Evolutionary conservation across 352 stramenopile genomes (phyloP).

Genomic region (Globisporangium nagaii): DNA sequence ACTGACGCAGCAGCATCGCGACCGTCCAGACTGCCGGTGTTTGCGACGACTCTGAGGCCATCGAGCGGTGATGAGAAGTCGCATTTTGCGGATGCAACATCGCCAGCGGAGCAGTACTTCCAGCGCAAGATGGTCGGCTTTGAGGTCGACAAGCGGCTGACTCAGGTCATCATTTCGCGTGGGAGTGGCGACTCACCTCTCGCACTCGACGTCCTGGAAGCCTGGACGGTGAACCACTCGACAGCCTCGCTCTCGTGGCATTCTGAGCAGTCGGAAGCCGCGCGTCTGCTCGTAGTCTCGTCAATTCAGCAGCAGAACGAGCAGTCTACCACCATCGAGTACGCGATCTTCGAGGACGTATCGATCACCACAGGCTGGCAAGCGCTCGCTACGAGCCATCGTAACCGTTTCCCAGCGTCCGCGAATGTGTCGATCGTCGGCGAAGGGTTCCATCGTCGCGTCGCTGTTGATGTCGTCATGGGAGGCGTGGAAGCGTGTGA

Average conservation of each 20-base stretch:
- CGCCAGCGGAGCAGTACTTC: slow-evolving; percentile 1
- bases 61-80: too few relatives aligned
- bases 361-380: neutral
- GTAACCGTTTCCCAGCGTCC: neutral
- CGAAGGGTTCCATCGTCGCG: slow-evolving; percentile 42
- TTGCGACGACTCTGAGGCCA: neutral
- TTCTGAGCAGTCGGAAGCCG: neutral
- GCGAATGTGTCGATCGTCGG: slow-evolving; percentile 18
- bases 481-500: neutral
- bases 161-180: slow-evolving; percentile 4
- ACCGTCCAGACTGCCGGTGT: neutral
- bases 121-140: neutral
- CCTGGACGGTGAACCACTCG: neutral
- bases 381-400: neutral
- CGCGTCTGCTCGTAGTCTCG: neutral
- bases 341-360: neutral
- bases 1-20: neutral
- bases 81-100: neutral
- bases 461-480: slow-evolving; percentile 27
- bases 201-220: slow-evolving; percentile 3
- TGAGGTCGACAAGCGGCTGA: neutral
- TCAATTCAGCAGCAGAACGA: neutral
- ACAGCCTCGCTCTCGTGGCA: neutral
- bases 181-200: neutral
- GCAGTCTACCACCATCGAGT: neutral